phyloP scores from a whole-genome alignment of 768 basidiomycete species.

The Mycena olivaceomarginata region DNA sequence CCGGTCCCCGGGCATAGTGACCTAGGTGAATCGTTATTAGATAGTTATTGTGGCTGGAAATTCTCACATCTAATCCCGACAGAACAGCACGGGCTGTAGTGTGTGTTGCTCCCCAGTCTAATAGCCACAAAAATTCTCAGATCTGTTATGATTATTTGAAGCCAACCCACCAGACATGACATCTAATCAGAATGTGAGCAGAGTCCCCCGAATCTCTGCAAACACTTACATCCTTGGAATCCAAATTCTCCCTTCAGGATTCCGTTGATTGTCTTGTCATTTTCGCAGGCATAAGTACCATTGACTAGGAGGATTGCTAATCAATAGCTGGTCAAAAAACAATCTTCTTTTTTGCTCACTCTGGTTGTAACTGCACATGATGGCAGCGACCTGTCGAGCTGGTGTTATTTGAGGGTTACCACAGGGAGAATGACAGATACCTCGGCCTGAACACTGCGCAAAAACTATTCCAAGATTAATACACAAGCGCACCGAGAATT shows the following conservation, averaged over 20 bases:
- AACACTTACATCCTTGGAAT: slow-evolving; percentile 76
- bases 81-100: slow-evolving; percentile 70
- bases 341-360: not conserved
- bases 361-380: slow-evolving; percentile 42
- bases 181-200: slow-evolving; percentile 51
- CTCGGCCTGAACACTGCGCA: slow-evolving; percentile 29
- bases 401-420: not conserved
- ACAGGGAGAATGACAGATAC: not conserved
- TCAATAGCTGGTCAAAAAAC: not conserved
- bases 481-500: not conserved
- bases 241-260: slow-evolving; percentile 80
- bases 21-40: slow-evolving; percentile 56
- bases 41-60: not conserved
- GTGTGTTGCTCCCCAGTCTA: slow-evolving; percentile 81
- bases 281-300: slow-evolving; percentile 79
- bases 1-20: slow-evolving; percentile 79
- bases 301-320: slow-evolving; percentile 58
- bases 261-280: slow-evolving; percentile 73
- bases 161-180: slow-evolving; percentile 63
- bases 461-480: slow-evolving; percentile 17
- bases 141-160: not conserved
- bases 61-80: slow-evolving; percentile 74
- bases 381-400: slow-evolving; percentile 9
- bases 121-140: not conserved
- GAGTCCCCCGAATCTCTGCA: not conserved